A percentile compares a stretch with the other conserved stretches of the same genome.
These are phyloP conservation scores for Spergularia bocconei DNA, from an alignment of 148 eudicot species.

Conservation along the genomic window DNA sequence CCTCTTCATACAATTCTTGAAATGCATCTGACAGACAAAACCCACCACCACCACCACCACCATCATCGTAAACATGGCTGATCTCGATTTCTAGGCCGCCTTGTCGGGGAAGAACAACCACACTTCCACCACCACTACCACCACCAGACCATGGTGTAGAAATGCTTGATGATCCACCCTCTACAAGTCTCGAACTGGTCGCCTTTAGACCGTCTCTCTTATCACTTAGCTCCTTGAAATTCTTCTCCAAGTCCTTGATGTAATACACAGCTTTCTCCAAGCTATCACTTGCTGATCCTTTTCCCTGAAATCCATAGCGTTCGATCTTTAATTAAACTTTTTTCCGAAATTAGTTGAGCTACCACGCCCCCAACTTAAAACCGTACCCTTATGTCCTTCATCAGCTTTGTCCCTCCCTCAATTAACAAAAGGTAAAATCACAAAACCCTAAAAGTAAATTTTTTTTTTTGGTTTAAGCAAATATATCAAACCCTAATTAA, in stretches of 20 bases:
- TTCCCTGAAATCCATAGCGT: conserved; percentile 27
- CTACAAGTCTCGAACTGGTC: background rate
- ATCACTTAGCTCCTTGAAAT: conserved; percentile 25
- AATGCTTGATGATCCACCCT: conserved; percentile 18
- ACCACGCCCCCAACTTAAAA: no score
- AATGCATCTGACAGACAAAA: conserved; percentile 34
- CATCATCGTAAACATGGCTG: conserved; percentile 14
- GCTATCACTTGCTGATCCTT: conserved; percentile 36
- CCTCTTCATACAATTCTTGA: conserved; percentile 30
- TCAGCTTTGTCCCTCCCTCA: no score
- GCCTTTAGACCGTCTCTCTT: conserved; percentile 38
- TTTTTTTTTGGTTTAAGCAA: no score
- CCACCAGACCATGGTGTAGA: background rate
- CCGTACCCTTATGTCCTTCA: no score
- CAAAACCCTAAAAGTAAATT: no score
- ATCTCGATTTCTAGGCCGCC: conserved; percentile 37
- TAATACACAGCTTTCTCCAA: conserved; percentile 36
- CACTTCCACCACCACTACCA: conserved; percentile 14
- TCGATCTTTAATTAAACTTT: no score
- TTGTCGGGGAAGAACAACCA: conserved; percentile 9
- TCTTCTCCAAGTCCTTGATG: conserved; percentile 38
- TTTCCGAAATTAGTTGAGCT: no score
- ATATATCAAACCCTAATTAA: no score
- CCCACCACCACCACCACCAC: conserved; percentile 6
- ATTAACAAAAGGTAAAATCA: background rate